A percentile compares a stretch with the other conserved stretches of the same genome.
These are phyloP conservation scores for Hyaloscypha bicolor DNA, from an alignment of 495 filamentous ascomycete species.

Conservation along the genomic window DNA sequence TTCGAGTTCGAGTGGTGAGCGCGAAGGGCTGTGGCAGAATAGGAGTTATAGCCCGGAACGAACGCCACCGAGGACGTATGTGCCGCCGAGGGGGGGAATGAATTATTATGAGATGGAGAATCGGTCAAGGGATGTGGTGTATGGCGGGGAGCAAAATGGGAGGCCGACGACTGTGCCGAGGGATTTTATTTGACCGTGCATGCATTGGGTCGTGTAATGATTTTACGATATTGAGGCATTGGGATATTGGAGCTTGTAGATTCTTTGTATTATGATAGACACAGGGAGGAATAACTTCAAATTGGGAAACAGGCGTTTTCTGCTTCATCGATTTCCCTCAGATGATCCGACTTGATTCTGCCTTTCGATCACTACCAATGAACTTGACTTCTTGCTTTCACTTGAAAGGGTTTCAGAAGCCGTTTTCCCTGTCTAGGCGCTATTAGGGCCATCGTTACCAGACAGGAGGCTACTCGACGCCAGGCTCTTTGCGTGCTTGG, in stretches of 20 bases:
- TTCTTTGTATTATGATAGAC: not conserved
- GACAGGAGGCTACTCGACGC: no score
- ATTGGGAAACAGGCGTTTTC: not conserved
- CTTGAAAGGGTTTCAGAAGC: no score
- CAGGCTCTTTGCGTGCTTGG: no score
- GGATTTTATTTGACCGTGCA: not conserved
- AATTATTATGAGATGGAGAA: not conserved
- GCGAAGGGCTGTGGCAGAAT: not conserved
- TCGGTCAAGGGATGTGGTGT: not conserved
- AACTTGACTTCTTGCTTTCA: no score
- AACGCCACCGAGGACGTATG: not conserved
- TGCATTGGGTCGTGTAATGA: not conserved
- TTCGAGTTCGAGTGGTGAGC: not conserved
- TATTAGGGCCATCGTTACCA: no score
- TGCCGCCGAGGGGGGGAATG: not conserved
- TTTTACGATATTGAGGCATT: not conserved
- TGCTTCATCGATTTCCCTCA: not conserved
- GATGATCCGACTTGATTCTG: no score
- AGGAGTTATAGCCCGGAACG: not conserved
- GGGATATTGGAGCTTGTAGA: not conserved
- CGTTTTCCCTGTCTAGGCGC: no score
- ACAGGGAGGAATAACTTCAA: not conserved
- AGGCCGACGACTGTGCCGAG: not conserved
- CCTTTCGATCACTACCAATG: no score
- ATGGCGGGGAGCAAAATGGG: not conserved